A percentile compares a stretch with the other conserved stretches of the same genome.
Conservation (phyloP, 2,329 filamentous ascomycete species). For the Calonectria pseudoturangicola region DNA sequence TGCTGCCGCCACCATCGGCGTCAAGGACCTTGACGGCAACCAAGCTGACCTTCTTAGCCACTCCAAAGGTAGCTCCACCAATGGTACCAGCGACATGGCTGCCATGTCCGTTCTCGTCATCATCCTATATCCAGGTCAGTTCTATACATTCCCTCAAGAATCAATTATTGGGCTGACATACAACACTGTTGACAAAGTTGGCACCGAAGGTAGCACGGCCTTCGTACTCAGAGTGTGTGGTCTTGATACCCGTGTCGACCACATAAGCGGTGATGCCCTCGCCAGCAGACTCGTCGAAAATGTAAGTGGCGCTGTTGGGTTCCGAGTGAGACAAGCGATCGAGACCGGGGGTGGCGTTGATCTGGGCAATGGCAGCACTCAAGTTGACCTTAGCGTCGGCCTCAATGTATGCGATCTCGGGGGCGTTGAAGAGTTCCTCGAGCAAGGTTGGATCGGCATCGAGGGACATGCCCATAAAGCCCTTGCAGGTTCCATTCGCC, state of each 20-base stretch:
- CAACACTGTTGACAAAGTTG: conserved; percentile 69
- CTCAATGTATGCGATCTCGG: conserved; percentile 72
- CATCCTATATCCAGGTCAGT: conserved; percentile 59
- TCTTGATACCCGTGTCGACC: conserved; percentile 78
- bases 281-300: conserved; percentile 72
- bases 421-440: conserved; percentile 67
- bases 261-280: conserved; percentile 77
- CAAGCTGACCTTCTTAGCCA: conserved; percentile 68
- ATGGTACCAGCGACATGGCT: conserved; percentile 79
- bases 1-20: conserved; percentile 60
- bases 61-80: conserved; percentile 76
- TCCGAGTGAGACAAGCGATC: conserved; percentile 70
- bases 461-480: conserved; percentile 70
- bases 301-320: conserved; percentile 57
- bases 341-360: conserved; percentile 72
- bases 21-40: conserved; percentile 78
- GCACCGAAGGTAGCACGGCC: conserved; percentile 72
- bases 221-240: conserved; percentile 73
- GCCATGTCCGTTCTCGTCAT: conserved; percentile 78
- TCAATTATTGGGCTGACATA: conserved; percentile 57
- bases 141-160: neutral
- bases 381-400: conserved; percentile 70
- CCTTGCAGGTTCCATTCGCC: too few relatives aligned
- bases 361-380: conserved; percentile 68
- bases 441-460: conserved; percentile 72